Evolutionary conservation across 1,139 yeast species (phyloP), one percentile per base, ranked within the genome.

Genomic region (Kodamaea alishanica): DNA sequence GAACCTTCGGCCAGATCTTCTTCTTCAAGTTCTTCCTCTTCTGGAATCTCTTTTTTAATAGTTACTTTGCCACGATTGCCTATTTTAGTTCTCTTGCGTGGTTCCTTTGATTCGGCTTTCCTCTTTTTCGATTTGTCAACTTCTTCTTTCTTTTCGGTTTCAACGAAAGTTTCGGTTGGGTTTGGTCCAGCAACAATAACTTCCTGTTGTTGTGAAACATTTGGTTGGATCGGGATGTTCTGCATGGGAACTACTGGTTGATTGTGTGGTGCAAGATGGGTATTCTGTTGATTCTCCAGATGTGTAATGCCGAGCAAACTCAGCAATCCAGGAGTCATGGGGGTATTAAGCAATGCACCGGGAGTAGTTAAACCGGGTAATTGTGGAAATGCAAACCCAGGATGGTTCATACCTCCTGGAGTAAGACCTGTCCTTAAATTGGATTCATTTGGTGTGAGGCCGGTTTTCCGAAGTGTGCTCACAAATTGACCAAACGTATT

Each of bases 381-480:
- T 40, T 40, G 48, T 10, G 36, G 11, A 46, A 67, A 66, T n/a
- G 60, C 60, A 47, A 66, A 67, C 10, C 61, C 61, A 20, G 55
- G 49, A 6, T 46, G 45, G 35, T 46, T 52, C 32, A 57, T 44
- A 1, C 65, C 64, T 0, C 73, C 73, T 2, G 75, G 74, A 0
- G 89, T 81, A 28, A 82, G 57, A 0, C 90, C 90, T 0, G 85
- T 70, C 44, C 92, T 67, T 34, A 83, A 46, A 38, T 77, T 71
- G 5, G 84, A 77, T 52, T 82, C 89, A 56, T 79, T 82, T 5
- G 90, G 88, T 0, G 88, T 80, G 32, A 83, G 61, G 0, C 87
- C 89, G 0, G 83, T 67, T 48, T 80, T 73, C 26, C 74, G 59
- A 40, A 63, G 49, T 37, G 56, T 58, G 42, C 62, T 60, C 27